Evolutionary conservation across 305 asterid genomes (phyloP), one percentile per base, ranked within the genome.

Genomic region (Solanum chacoense): DNA sequence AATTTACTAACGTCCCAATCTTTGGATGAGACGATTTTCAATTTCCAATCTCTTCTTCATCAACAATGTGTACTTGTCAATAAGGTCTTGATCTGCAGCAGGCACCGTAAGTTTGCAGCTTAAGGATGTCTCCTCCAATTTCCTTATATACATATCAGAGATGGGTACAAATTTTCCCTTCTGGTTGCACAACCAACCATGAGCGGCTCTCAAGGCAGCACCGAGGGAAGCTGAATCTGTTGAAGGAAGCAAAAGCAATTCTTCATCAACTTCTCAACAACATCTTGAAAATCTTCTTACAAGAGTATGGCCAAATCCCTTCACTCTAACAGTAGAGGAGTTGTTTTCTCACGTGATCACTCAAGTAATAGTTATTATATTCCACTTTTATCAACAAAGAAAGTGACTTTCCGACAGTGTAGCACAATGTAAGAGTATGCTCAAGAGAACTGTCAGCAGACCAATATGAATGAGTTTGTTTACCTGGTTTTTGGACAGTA

Each of bases 171-270:
- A 92, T 42, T 63, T 88, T 16, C 93, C 94, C 88, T 88, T 92
- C 45, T 91, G 85, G 88, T 92, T 45, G 91, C 98, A 95, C 89
- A 95, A 87, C 96, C 96, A 95, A 72, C 98, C 98, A 75, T 95
- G 98, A 77, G 98, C 98, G 11, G 98, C 97, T 90, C 97, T 92
- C 91, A 95, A 29, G 28, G 98, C 97, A 37, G 98, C 98, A 40
- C 98, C 98, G 87, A 95, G 85, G 28, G 97, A 95, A 81, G 98
- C 98, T 1, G 98, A 95, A 88, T 95, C 98, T 95, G 94, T 72
- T 67, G 36, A 71, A 40, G 20, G 84, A 85, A 35, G 71, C 63
- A 42, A 26, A 22, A 84, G 14, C 87, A 42, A 40, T 73, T 28
- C 32, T 26, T 59, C 42, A 50, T 31, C 85, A 75, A 12, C 31